Percentiles rank a stretch among this genome's conserved stretches.
These are phyloP conservation scores for Cutaneotrichosporon cavernicola DNA, from an alignment of 1,284 basidiomycete species.

Conservation along the genomic window DNA sequence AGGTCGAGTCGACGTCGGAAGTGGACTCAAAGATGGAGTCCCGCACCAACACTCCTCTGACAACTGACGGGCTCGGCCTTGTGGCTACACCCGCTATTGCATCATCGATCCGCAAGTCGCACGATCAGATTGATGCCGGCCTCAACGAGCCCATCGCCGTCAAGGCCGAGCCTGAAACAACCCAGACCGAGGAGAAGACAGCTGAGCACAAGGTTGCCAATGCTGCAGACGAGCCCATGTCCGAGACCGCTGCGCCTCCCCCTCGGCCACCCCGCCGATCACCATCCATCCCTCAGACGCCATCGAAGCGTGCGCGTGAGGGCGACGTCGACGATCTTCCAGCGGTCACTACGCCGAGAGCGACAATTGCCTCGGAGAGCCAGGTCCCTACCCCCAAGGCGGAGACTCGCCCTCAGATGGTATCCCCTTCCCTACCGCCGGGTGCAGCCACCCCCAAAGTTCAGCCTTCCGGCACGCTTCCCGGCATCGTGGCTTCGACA, in stretches of 20 bases:
- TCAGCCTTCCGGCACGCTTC: conserved; percentile 16
- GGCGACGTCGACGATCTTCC: conserved; percentile 13
- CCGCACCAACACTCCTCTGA: background rate
- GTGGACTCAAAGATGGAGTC: conserved; percentile 11
- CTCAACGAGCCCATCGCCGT: background rate
- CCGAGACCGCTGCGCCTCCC: conserved; percentile 3
- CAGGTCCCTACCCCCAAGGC: conserved; percentile 12
- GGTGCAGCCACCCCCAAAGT: conserved; percentile 22
- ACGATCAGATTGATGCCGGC: background rate
- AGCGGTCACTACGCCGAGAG: conserved; percentile 19
- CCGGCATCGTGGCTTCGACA: background rate
- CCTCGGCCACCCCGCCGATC: conserved; percentile 10
- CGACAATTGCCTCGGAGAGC: conserved; percentile 2
- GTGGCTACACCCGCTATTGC: background rate
- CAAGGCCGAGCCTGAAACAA: background rate
- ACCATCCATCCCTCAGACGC: conserved; percentile 13
- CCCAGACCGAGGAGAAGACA: background rate
- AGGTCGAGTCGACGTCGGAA: conserved; percentile 24
- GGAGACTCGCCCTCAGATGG: background rate
- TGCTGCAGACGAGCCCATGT: background rate
- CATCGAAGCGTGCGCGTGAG: conserved; percentile 21
- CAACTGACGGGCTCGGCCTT: background rate
- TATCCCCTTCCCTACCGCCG: conserved; percentile 18
- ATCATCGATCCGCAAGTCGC: background rate
- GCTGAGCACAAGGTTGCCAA: background rate